Base-by-base conservation (phyloP, 192 early-diverging fungal species). In the Chytriomyces sp. region DNA sequence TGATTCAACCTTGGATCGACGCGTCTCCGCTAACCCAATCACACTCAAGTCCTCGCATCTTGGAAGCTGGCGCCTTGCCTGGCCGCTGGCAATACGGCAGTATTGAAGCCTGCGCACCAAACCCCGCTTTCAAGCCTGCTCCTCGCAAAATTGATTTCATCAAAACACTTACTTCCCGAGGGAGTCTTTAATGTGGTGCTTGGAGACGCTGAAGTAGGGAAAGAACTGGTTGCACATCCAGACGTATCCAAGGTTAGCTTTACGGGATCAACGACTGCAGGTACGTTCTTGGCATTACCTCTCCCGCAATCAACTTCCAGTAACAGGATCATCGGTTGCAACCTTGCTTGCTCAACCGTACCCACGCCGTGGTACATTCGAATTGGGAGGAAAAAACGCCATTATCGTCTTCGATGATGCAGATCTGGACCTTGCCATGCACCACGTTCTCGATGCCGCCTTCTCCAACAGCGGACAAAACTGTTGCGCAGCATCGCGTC, bases 301-400 rank as follows among this genome's bases (percentile, higher is more conserved):
- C 2, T 49, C 1, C 17, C 44, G 44, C 17, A 2, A 49, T 49
- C 44, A 3, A 22, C 44, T n/a, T n/a, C n/a, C n/a, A n/a, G n/a
- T n/a, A 22, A 12, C 7, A 10, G n/a, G n/a, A n/a, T n/a, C n/a
- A n/a, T n/a, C n/a, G n/a, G 62, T 63, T 37, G 80, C 93, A 52
- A 84, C 89, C 75, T 73, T 81, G 36, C 75, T 80, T 32, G 77
- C 91, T 54, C 84, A 89, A 3, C 82, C 79, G 36, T 86, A 87
- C 39, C 75, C 89, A 59, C 93, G 93, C 75, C 92, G 89, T 31
- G 71, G 91, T 2, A 88, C 89, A 0, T 70, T 93, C 44, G 93
- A 95, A 76, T 78, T 93, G 14, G 93, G 83, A 62, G 92, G 93
- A 44, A 95, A 95, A 75, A 92, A 91, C 25, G 85, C 92, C 0